Evolutionary conservation across 352 stramenopile genomes (phyloP), one percentile per base, ranked within the genome.

Genomic region (Phytopythium ostracodes): DNA sequence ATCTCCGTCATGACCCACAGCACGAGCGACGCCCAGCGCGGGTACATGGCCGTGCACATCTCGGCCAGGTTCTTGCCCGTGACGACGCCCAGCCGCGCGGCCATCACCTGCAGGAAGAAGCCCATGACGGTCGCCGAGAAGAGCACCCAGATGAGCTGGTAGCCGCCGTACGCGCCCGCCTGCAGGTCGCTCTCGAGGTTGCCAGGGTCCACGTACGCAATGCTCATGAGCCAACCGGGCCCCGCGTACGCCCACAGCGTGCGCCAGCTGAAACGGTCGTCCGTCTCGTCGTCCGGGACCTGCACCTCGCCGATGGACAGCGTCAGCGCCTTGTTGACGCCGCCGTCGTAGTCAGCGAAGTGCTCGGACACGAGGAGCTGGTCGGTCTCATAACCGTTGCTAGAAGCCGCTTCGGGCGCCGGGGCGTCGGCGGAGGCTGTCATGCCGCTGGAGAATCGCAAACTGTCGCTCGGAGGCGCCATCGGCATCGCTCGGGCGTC

Each of bases 161-260:
- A 98, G 8, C 88, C 79, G 14, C 72, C 77, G 33, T 97, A 98
- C 4, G 86, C 87, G 36, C 94, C 95, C 7, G 92, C 89, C 64
- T 98, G 95, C 31, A 99, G 82, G 67, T 99, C 95, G 47, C 89
- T 96, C 67, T 98, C 94, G 43, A 98, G 88, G 73, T 99, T 99
- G 12, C 95, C 96, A 0, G 95, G 96, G 62, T 98, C 95, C 42
- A 98, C 79, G 71, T 98, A 98, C 44, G 96, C 95, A 51, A 98
- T 97, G 68, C 86, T 97, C 86, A 98, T 96, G 73, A 97, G 84
- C 83, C 84, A 96, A 0, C 88, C 88, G 0, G 86, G 86, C 12
- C 87, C 87, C 3, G 87, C 79, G 57, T 94, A 96, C 43, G 74
- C 81, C 87, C 87, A 96, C 24, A 96, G 60, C 27, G 82, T 90